Percentiles rank a stretch among this genome's conserved stretches.
Evolutionary conservation across 441 rosid species (phyloP).

Genomic region (Isatis lusitanica): DNA sequence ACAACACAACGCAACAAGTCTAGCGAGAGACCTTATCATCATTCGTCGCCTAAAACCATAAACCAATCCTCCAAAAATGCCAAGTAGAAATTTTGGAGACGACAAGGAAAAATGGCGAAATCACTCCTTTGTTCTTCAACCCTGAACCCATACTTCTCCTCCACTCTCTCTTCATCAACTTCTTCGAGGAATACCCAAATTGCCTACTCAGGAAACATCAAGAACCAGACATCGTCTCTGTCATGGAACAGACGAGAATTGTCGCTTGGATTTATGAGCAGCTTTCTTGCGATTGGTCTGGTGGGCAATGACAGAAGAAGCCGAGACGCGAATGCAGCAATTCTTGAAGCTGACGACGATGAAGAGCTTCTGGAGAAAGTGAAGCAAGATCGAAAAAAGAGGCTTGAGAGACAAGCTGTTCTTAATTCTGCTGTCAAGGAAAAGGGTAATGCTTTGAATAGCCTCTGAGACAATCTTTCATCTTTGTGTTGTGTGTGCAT

Average conservation of each 20-base stretch:
- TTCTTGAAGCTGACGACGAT: conserved; percentile 92
- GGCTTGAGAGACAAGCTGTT: conserved; percentile 83
- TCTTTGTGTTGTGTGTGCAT: not conserved
- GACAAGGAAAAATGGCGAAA: conserved; percentile 54
- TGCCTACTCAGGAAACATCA: conserved; percentile 39
- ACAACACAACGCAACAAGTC: conserved; percentile 29
- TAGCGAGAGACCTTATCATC: conserved; percentile 35
- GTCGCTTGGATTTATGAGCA: conserved; percentile 52
- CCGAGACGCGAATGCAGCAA: conserved; percentile 63
- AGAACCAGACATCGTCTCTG: conserved; percentile 37
- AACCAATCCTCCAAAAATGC: conserved; percentile 17
- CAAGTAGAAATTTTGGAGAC: not conserved
- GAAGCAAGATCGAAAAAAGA: conserved; percentile 80
- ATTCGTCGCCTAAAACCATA: not conserved
- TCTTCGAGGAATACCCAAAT: conserved; percentile 39
- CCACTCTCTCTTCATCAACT: conserved; percentile 36
- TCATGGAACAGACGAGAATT: conserved; percentile 53
- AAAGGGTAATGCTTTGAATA: conserved; percentile 47
- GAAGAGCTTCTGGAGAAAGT: conserved; percentile 85
- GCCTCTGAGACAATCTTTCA: not conserved
- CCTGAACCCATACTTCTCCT: conserved; percentile 50
- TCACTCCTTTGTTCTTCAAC: conserved; percentile 52
- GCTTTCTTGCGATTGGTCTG: conserved; percentile 46
- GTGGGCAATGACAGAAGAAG: conserved; percentile 27
- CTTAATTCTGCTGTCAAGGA: conserved; percentile 70